phyloP scores from a whole-genome alignment of 1,139 yeast genomes.

The Blastobotrys elegans region DNA sequence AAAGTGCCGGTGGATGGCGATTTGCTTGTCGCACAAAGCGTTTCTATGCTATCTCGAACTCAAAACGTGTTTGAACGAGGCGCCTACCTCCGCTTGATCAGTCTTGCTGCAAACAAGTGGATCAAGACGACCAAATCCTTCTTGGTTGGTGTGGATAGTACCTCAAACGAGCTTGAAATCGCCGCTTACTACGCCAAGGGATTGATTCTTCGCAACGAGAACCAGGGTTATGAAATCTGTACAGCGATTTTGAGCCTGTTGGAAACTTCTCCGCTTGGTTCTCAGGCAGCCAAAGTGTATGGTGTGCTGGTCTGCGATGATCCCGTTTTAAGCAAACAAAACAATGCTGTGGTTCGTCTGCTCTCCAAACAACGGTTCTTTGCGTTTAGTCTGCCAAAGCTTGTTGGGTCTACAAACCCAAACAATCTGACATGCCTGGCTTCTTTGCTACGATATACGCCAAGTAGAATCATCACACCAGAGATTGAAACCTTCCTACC shows the following conservation, averaged over 20 bases:
- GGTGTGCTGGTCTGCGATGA: constrained; percentile 65
- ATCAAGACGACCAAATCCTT: background rate
- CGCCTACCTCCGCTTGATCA: constrained; percentile 55
- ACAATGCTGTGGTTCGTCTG: constrained; percentile 54
- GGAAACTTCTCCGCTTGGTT: constrained; percentile 31
- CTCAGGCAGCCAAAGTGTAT: constrained; percentile 47
- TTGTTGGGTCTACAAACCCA: constrained; percentile 29
- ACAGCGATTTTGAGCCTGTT: constrained; percentile 39
- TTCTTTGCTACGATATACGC: constrained; percentile 59
- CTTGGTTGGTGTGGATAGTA: background rate
- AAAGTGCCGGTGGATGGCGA: constrained; percentile 17
- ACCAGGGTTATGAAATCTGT: constrained; percentile 38
- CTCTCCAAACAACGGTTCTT: constrained; percentile 79
- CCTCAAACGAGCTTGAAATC: constrained; percentile 7
- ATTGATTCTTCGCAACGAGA: constrained; percentile 54
- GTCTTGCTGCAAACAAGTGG: constrained; percentile 59
- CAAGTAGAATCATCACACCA: constrained; percentile 53
- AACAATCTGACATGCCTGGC: constrained; percentile 63
- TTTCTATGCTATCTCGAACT: constrained; percentile 25
- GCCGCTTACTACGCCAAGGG: constrained; percentile 69
- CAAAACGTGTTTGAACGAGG: constrained; percentile 39
- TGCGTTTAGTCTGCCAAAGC: constrained; percentile 38
- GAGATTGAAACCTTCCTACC: constrained; percentile 66
- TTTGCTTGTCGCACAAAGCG: constrained; percentile 24
- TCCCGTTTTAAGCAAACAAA: constrained; percentile 51